These are phyloP conservation scores for Austroboletus niveus DNA, from an alignment of 1,284 basidiomycete species.

Conservation along the genomic window DNA sequence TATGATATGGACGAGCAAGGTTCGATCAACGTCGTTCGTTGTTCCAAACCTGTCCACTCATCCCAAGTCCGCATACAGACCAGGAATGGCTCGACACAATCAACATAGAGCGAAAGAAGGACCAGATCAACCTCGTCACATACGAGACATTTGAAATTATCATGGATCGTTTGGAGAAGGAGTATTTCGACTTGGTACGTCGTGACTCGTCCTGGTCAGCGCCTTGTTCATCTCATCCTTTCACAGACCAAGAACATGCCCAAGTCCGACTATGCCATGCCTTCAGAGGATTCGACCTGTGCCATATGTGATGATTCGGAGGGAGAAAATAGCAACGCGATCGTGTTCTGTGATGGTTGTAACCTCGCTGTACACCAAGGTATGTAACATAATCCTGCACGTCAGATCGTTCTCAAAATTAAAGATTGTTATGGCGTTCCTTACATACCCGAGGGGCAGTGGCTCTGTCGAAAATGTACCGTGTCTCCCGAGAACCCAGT, in stretches of 20 bases:
- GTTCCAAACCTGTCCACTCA: constrained; percentile 1
- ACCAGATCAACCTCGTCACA: constrained; percentile 70
- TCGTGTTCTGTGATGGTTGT: constrained; percentile 99
- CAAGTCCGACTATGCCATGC: constrained; percentile 78
- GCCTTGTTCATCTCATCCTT: background rate
- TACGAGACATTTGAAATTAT: constrained; percentile 95
- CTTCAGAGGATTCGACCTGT: constrained; percentile 92
- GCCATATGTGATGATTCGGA: constrained; percentile 98
- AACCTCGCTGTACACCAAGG: constrained; percentile 99
- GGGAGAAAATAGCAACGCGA: constrained; percentile 98
- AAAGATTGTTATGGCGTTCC: constrained; percentile 98
- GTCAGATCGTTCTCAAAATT: constrained; percentile 8
- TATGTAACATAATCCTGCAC: constrained; percentile 31
- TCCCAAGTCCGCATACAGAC: constrained; percentile 49
- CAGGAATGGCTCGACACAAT: constrained; percentile 92
- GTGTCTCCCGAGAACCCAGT: constrained; percentile 97
- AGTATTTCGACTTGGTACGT: constrained; percentile 94
- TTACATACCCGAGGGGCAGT: constrained; percentile 99
- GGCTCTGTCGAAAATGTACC: constrained; percentile 98
- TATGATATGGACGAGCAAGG: constrained; percentile 99
- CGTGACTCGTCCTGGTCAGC: background rate
- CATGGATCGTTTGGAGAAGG: constrained; percentile 97
- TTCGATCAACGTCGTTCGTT: constrained; percentile 30
- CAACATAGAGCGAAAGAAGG: constrained; percentile 81
- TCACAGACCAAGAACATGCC: constrained; percentile 85